A percentile compares a stretch with the other conserved stretches of the same genome.
These are phyloP conservation scores for Fragilaria radians DNA, from an alignment of 108 stramenopile species.

Conservation along the genomic window DNA sequence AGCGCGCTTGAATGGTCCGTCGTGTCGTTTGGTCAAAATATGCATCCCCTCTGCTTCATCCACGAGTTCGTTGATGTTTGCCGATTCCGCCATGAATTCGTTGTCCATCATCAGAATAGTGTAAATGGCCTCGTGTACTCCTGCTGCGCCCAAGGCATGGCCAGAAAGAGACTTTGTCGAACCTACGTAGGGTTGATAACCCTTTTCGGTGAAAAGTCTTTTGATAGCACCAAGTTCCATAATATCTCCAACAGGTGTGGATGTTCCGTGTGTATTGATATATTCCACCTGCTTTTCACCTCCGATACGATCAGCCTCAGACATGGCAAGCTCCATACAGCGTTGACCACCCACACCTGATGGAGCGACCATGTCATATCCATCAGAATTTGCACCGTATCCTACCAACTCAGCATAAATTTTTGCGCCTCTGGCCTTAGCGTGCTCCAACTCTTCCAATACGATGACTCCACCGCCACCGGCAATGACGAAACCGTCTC, in stretches of 20 bases:
- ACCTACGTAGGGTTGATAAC: slow-evolving; percentile 88
- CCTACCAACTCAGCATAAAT: slow-evolving; percentile 95
- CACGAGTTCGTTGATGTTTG: slow-evolving; percentile 81
- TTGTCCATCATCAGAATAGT: slow-evolving; percentile 93
- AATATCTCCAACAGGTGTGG: slow-evolving; percentile 96
- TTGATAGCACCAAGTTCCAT: slow-evolving; percentile 92
- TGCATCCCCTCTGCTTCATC: slow-evolving; percentile 93
- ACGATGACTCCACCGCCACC: slow-evolving; percentile 96
- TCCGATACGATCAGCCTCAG: slow-evolving; percentile 53
- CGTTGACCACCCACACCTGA: slow-evolving; percentile 90
- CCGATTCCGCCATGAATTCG: slow-evolving; percentile 92
- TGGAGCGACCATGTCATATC: slow-evolving; percentile 98
- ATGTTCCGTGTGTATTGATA: slow-evolving; percentile 98
- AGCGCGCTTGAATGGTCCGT: slow-evolving; percentile 83
- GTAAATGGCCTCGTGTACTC: slow-evolving; percentile 96
- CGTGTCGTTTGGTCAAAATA: slow-evolving; percentile 82
- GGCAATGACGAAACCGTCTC: slow-evolving; percentile 99
- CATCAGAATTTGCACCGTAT: slow-evolving; percentile 97
- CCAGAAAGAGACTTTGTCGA: slow-evolving; percentile 96
- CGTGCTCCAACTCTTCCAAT: slow-evolving; percentile 95
- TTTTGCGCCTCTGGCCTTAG: slow-evolving; percentile 93
- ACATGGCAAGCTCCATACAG: slow-evolving; percentile 93
- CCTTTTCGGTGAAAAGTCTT: slow-evolving; percentile 72
- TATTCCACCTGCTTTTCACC: slow-evolving; percentile 85
- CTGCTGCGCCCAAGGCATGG: slow-evolving; percentile 97